Evolutionary conservation across 1,139 yeast genomes (phyloP).

Genomic region (Kodamaea ohmeri): DNA sequence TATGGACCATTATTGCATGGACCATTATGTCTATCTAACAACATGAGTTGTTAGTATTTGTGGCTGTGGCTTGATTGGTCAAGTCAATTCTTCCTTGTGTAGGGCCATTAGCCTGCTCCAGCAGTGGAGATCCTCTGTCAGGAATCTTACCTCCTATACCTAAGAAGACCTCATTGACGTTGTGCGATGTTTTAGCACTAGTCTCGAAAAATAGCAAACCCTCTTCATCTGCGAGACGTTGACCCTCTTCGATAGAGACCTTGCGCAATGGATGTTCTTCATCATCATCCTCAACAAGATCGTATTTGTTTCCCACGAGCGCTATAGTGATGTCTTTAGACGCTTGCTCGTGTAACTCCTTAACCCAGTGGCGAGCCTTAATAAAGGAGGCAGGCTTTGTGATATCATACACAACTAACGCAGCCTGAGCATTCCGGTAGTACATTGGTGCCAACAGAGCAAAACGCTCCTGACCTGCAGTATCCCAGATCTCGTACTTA

Average conservation of each 20-base stretch:
- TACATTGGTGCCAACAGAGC: slow-evolving; percentile 97
- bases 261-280: slow-evolving; percentile 50
- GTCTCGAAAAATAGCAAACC: slow-evolving; percentile 85
- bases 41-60: slow-evolving; percentile 3
- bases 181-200: slow-evolving; percentile 88
- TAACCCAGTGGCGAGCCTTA: slow-evolving; percentile 99
- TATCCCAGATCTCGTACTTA: slow-evolving; percentile 97
- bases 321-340: slow-evolving; percentile 88
- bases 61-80: slow-evolving; percentile 12
- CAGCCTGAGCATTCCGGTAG: slow-evolving; percentile 98
- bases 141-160: slow-evolving; percentile 86
- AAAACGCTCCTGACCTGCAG: slow-evolving; percentile 97
- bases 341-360: slow-evolving; percentile 94
- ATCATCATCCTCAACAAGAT: slow-evolving; percentile 49
- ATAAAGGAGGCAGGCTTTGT: slow-evolving; percentile 97
- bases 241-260: slow-evolving; percentile 86
- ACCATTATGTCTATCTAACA: too few species aligned
- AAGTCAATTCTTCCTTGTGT: slow-evolving; percentile 19
- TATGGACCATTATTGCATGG: too few species aligned
- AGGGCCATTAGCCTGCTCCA: slow-evolving; percentile 11
- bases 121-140: slow-evolving; percentile 21
- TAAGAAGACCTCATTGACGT: slow-evolving; percentile 76
- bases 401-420: slow-evolving; percentile 91
- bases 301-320: slow-evolving; percentile 88
- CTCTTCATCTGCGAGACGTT: slow-evolving; percentile 67